Base-by-base conservation (phyloP, 441 rosid species). In the Arabidopsis hybrid region DNA sequence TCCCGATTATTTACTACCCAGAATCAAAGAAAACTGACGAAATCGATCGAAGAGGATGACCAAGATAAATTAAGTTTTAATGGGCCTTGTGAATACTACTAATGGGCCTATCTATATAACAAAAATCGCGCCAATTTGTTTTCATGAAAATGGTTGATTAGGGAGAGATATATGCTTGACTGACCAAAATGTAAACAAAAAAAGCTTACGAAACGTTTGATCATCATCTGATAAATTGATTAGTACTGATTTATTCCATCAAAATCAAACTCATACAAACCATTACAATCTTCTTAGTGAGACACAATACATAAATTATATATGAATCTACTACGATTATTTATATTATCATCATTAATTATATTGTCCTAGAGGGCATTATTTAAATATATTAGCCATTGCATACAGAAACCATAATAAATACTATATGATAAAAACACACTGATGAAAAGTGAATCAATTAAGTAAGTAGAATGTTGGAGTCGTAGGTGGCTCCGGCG, bases 401-500 rank as follows among this genome's bases (percentile, higher is more conserved):
- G 63, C 49, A 64, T 47, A n/a, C 7, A 76, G 31, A 71, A 47
- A 17, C 53, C 60, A 56, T 63, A 52, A 31, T 31, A 31, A 31
- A 31, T 31, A 31, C 32, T 31, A 4, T 31, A 31, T 31, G 32
- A 21, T 21, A 21, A 50, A 50, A 61, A 61, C 21, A 75, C 69
- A 60, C 53, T 60, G 26, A 29, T 40, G 17, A 43, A 21, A 31
- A 16, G 14, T 1, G 29, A 31, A 17, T 0, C 32, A 49, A 65
- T 77, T 61, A 88, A 43, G 73, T 18, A 51, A 93, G 97, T 78
- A 80, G 83, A 72, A 91, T 71, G 49, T 57, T 55, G 9, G 97
- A 76, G 83, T 83, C 82, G 69, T 91, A 91, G 56, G 85, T 82
- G 47, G 69, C 87, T 3, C 94, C 93, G 39, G 80, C 86, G 45